phyloP scores from a whole-genome alignment of 208 protist genomes.

The Giardia duodenalis region DNA sequence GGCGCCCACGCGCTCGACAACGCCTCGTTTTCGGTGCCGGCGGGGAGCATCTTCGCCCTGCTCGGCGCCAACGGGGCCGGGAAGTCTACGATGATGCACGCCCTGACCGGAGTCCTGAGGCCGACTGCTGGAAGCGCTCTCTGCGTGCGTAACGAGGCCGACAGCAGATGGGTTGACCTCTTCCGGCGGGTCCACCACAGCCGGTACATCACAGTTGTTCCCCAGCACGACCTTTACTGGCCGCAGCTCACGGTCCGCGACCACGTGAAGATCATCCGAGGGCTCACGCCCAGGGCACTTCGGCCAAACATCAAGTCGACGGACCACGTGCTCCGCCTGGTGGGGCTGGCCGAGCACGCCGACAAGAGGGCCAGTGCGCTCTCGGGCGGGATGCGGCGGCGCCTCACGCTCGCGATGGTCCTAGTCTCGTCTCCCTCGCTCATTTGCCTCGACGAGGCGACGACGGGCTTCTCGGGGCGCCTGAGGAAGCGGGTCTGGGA shows the following conservation, averaged over 20 bases:
- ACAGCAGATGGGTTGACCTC: no score
- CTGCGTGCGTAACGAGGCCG: no score
- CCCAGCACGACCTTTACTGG: conserved; percentile 20
- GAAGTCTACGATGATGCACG: background rate
- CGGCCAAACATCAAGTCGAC: background rate
- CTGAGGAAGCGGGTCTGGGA: background rate
- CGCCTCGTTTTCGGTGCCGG: background rate
- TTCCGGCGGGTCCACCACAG: background rate
- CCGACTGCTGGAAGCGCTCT: no score
- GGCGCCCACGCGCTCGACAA: background rate
- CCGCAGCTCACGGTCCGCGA: background rate
- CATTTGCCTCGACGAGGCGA: background rate
- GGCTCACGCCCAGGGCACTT: background rate
- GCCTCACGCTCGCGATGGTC: background rate
- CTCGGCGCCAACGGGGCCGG: background rate
- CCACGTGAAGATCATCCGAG: background rate
- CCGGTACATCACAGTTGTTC: background rate
- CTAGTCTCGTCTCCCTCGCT: background rate
- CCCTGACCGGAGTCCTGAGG: background rate
- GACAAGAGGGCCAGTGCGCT: background rate
- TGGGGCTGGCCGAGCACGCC: background rate
- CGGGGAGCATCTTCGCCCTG: background rate
- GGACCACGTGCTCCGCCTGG: background rate
- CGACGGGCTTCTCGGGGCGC: background rate
- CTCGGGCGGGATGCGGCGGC: background rate